Evolutionary conservation across 1,284 basidiomycete genomes (phyloP).

Genomic region (Ganoderma meredithae): DNA sequence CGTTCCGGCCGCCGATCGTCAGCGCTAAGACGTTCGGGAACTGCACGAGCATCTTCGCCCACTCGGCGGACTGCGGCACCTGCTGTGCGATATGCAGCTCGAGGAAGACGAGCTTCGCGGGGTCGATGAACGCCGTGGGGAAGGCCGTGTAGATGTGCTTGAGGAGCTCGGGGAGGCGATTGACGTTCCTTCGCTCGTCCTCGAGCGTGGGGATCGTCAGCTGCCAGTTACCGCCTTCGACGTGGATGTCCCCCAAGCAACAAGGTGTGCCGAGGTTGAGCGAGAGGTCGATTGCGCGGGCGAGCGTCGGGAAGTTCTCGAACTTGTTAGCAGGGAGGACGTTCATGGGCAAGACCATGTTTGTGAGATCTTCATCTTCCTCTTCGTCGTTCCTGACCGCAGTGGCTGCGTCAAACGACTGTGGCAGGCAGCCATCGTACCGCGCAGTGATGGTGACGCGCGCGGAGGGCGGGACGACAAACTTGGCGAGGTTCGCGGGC

Average conservation of each 20-base stretch:
- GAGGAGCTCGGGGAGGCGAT: conserved; percentile 17
- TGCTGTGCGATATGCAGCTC: conserved; percentile 16
- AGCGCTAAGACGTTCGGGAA: conserved; percentile 14
- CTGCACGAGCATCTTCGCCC: conserved; percentile 9
- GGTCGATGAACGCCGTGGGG: conserved; percentile 9
- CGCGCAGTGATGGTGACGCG: conserved; percentile 8
- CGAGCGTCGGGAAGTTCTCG: conserved; percentile 10
- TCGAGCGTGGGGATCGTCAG: conserved; percentile 12
- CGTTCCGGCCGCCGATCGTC: conserved; percentile 14
- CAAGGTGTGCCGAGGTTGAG: conserved; percentile 16
- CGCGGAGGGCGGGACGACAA: conserved; percentile 10
- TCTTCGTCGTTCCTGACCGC: background rate
- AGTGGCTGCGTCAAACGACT: background rate
- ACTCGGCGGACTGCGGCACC: conserved; percentile 11
- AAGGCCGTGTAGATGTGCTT: conserved; percentile 12
- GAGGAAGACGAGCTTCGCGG: conserved; percentile 11
- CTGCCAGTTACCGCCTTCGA: conserved; percentile 11
- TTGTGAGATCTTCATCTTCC: conserved; percentile 5
- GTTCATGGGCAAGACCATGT: conserved; percentile 14
- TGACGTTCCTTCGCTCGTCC: background rate
- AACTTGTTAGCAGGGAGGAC: conserved; percentile 7
- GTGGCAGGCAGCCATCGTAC: conserved; percentile 16
- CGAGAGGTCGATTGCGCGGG: background rate
- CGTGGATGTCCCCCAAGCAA: conserved; percentile 9
- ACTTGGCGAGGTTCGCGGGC: conserved; percentile 15